Base-by-base conservation (phyloP, 208 protist genomes). In the Tetramitus jugosus region DNA sequence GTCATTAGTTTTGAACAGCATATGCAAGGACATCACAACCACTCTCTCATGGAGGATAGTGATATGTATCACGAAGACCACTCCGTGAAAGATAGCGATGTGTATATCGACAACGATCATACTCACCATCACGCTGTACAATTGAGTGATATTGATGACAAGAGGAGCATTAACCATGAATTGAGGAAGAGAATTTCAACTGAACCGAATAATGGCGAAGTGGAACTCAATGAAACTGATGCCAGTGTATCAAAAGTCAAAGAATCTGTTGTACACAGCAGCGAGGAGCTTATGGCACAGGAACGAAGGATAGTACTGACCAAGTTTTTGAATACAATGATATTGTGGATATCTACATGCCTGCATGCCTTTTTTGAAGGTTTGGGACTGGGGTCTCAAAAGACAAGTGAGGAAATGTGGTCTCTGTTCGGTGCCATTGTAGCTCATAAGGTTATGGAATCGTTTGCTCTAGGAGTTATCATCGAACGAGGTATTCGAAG, bases 391-490 rank as follows among this genome's bases (percentile, higher is more conserved):
- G 65, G 65, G 13, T 23, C 65, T 49, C 20, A 71, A 13, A 17
- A 2, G 3, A 26, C 43, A 33, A 14, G 29, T 23, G 39, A 13
- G n/a, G 35, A 42, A 26, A 71, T 71, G 65, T 71, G 65, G 65
- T 33, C 39, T 33, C 43, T 71, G 0, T 71, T 71, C 49, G 65
- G 39, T 31, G 65, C 65, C 10, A 71, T 71, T 31, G 40, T 71
- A 29, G 35, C 65, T 0, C 65, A 71, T 13, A 17, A 71, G 17
- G 26, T 71, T 33, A 71, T 71, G 26, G 65, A 71, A 46, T 35
- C 65, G 49, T 71, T 71, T 33, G 31, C 65, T 17, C 35, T 71
- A 20, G 65, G 65, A 31, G 4, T 29, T 17, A 71, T 71, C 35
- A 29, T 71, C 7, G n/a, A 49, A 3, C 43, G 49, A 29, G 65